A percentile compares a stretch with the other conserved stretches of the same genome.
These are phyloP conservation scores for Fusarium anthophilum DNA, from an alignment of 2,329 filamentous ascomycete species.

Conservation along the genomic window DNA sequence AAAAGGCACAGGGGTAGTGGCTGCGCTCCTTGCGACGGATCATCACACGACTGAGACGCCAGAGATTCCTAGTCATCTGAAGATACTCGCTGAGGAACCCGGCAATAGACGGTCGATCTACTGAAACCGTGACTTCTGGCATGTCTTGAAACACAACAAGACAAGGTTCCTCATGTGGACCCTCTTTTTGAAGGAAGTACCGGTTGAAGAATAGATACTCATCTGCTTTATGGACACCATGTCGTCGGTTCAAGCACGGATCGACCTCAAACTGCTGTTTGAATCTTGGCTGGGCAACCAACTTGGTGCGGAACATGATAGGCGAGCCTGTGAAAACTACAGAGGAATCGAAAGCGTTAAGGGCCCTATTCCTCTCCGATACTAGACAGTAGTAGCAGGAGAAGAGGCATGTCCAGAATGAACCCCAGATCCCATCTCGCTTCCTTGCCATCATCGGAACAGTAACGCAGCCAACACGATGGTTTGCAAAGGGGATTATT, in stretches of 20 bases:
- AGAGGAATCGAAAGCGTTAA: constrained; percentile 19
- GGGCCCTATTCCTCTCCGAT: constrained; percentile 4
- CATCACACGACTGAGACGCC: constrained; percentile 6
- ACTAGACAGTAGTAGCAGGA: background rate
- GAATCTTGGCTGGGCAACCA: background rate
- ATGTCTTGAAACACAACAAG: constrained; percentile 16
- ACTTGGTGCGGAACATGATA: constrained; percentile 5
- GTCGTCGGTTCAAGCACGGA: constrained; percentile 4
- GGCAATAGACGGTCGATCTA: background rate
- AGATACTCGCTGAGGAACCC: constrained; percentile 15
- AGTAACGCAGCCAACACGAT: constrained; percentile 10
- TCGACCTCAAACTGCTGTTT: constrained; percentile 20
- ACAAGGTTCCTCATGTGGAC: background rate
- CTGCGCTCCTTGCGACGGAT: background rate
- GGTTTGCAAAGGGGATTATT: constrained; percentile 10
- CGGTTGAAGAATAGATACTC: constrained; percentile 27
- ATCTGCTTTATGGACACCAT: constrained; percentile 13
- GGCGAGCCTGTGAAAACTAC: constrained; percentile 2
- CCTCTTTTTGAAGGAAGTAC: constrained; percentile 8
- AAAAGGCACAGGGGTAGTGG: background rate
- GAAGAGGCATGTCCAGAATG: constrained; percentile 7
- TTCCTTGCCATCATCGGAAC: constrained; percentile 9
- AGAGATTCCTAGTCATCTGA: background rate
- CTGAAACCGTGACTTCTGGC: background rate
- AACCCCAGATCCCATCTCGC: background rate